A percentile compares a stretch with the other conserved stretches of the same genome.
Conservation (phyloP, 768 basidiomycete genomes). For the Mycena belliarum region DNA sequence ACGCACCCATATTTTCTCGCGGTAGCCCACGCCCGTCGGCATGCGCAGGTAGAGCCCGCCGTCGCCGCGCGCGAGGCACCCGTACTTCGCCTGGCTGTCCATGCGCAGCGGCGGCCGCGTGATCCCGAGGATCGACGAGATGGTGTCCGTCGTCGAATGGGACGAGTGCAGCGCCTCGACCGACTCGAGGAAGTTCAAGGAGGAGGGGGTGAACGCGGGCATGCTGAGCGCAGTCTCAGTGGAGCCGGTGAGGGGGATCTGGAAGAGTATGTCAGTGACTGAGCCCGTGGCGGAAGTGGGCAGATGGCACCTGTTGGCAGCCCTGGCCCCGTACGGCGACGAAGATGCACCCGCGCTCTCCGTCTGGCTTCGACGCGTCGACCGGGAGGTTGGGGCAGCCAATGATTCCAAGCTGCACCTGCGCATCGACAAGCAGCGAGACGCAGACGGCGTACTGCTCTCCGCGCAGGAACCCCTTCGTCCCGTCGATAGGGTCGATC, state of each 20-base stretch:
- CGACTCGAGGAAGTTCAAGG: slow-evolving; percentile 81
- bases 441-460: slow-evolving; percentile 94
- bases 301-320: slow-evolving; percentile 60
- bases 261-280: background rate
- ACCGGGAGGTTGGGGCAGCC: slow-evolving; percentile 91
- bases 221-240: slow-evolving; percentile 55
- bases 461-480: slow-evolving; percentile 89
- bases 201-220: slow-evolving; percentile 44
- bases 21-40: slow-evolving; percentile 76
- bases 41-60: slow-evolving; percentile 82
- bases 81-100: slow-evolving; percentile 98
- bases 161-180: slow-evolving; percentile 91
- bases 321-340: slow-evolving; percentile 87
- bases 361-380: slow-evolving; percentile 50
- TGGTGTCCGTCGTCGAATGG: slow-evolving; percentile 78
- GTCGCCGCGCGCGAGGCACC: slow-evolving; percentile 81
- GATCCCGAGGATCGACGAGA: slow-evolving; percentile 68
- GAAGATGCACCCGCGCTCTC: slow-evolving; percentile 78
- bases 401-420: slow-evolving; percentile 82
- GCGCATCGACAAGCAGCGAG: slow-evolving; percentile 75
- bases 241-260: slow-evolving; percentile 57
- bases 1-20: slow-evolving; percentile 94
- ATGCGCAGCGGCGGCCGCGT: slow-evolving; percentile 71
- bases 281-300: background rate
- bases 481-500: slow-evolving; percentile 90